phyloP scores from a whole-genome alignment of 1,139 yeast genomes.

The Yamadazyma oceani region DNA sequence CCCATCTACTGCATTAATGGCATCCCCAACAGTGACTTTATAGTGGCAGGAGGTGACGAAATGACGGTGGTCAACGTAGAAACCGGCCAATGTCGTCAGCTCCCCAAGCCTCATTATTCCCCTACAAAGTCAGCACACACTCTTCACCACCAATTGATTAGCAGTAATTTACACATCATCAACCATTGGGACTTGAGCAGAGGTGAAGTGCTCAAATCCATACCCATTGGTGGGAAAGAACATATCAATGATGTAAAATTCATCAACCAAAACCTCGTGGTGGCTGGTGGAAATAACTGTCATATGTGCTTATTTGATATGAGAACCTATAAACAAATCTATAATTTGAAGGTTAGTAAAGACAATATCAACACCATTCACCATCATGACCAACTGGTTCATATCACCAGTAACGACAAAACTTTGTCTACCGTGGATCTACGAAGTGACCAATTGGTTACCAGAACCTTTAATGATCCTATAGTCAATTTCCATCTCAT shows the following conservation, averaged over 20 bases:
- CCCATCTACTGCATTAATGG: slow-evolving; percentile 2
- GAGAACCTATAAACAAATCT: slow-evolving; percentile 12
- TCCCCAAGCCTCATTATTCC: slow-evolving; percentile 8
- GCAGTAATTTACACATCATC: slow-evolving; percentile 97
- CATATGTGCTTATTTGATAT: slow-evolving; percentile 16
- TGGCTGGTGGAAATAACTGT: slow-evolving; percentile 26
- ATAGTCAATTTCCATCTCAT: slow-evolving; percentile 12
- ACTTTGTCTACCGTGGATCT: slow-evolving; percentile 27
- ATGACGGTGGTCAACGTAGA: slow-evolving; percentile 12
- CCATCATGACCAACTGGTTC: slow-evolving; percentile 11
- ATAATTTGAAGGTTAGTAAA: slow-evolving; percentile 20
- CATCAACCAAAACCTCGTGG: slow-evolving; percentile 18
- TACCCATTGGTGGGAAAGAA: slow-evolving; percentile 13
- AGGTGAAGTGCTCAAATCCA: neutral
- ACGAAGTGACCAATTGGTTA: slow-evolving; percentile 19
- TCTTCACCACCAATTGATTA: slow-evolving; percentile 60
- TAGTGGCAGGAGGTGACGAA: slow-evolving; percentile 19
- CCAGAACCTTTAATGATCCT: slow-evolving; percentile 15
- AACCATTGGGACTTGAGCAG: slow-evolving; percentile 38
- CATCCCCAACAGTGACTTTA: slow-evolving; percentile 8
- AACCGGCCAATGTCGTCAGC: slow-evolving; percentile 6
- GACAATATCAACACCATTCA: slow-evolving; percentile 31
- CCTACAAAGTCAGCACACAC: slow-evolving; percentile 8
- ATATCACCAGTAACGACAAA: slow-evolving; percentile 32
- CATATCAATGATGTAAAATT: slow-evolving; percentile 12